phyloP scores from a whole-genome alignment of 495 filamentous ascomycete genomes.

The Trichoderma reesei region DNA sequence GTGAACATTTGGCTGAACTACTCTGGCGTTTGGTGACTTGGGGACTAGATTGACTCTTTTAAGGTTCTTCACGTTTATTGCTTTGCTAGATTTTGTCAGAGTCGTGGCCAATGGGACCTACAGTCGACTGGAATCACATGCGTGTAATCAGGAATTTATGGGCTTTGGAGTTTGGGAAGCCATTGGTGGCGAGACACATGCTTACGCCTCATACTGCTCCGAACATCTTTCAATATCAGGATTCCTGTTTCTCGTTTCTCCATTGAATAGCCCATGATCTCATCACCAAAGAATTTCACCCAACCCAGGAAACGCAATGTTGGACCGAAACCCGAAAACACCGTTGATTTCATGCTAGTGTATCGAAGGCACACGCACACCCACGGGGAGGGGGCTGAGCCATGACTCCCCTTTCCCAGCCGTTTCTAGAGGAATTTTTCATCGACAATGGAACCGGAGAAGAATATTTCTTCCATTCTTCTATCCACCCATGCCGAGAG shows the following conservation, averaged over 20 bases:
- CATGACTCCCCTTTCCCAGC: background rate
- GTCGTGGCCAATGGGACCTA: no score
- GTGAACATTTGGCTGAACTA: background rate
- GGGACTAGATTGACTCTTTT: background rate
- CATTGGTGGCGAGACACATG: background rate
- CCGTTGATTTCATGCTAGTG: conserved; percentile 9
- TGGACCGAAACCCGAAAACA: conserved; percentile 8
- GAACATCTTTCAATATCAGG: background rate
- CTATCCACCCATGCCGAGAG: background rate
- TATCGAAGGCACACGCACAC: background rate
- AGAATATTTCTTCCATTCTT: background rate
- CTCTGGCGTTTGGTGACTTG: background rate
- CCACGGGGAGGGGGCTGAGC: background rate
- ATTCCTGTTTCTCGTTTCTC: background rate
- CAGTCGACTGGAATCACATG: no score
- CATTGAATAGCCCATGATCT: background rate
- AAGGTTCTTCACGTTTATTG: no score
- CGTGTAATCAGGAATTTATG: no score
- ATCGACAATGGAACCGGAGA: background rate
- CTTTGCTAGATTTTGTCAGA: no score
- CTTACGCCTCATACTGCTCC: background rate
- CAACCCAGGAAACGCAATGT: background rate
- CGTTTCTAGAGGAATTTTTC: conserved; percentile 1
- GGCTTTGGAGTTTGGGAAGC: background rate
- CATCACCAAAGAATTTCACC: background rate